Evolutionary conservation across 179 eudicot species (phyloP), one percentile per base, ranked within the genome.

Genomic region (Beta macrorhiza): DNA sequence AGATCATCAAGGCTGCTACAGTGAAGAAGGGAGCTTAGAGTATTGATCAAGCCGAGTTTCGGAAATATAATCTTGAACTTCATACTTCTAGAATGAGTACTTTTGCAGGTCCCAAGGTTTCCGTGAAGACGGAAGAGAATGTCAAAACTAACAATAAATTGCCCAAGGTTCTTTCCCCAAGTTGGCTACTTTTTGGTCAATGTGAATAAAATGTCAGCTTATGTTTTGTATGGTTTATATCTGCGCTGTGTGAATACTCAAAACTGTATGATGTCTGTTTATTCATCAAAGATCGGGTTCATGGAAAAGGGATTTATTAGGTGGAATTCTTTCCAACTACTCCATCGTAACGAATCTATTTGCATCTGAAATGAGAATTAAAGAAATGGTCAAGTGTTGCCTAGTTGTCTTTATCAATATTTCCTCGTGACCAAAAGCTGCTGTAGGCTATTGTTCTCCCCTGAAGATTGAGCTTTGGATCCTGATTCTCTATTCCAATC

Each of bases 1-100:
- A 88, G 76, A 88, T 88, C 11, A 85, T 88, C 81, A 88, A 88
- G 20, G 45, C 90, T 14, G 88, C 87, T 42, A 84, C 84, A 7
- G 88, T 85, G 74, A 88, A 86, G 75, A 86, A 56, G 9, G 16
- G 64, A 52, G 47, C 74, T 77, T 57, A 42, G 32, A 37, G 14
- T 52, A 15, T 77, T 22, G 58, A 16, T 29, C 52, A 25, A 59
- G n/a, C 20, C 11, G 3, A 64, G 44, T 44, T 45, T 79, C 53
- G 5, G 5, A 75, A 22, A 67, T 68, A 7, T 29, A 57, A 12
- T 76, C 79, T 64, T 11, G 19, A 47, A 42, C 29, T 20, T 44
- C 44, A 62, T 56, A 15, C 58, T 75, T 67, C 56, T 22, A 19
- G 52, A 19, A 65, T 61, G 42, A 4, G 52, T 12, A 16, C 4